Percentiles rank a stretch among this genome's conserved stretches.
phyloP scores from a whole-genome alignment of 371 early-diverging fungal genomes.

The Mucor plumbeus region DNA sequence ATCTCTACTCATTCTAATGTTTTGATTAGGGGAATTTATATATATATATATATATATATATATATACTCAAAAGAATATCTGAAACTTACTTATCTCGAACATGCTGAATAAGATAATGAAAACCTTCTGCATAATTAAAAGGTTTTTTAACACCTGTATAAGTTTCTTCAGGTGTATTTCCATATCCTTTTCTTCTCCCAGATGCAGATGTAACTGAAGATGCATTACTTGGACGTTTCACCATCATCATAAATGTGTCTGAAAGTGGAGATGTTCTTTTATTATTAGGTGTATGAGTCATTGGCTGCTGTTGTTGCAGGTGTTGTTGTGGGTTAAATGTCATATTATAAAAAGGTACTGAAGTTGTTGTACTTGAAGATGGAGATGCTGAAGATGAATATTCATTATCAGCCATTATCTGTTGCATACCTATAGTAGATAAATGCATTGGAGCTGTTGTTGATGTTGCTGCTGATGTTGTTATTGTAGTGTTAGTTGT shows the following conservation, averaged over 20 bases:
- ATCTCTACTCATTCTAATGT: conserved; percentile 69
- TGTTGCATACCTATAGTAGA: conserved; percentile 9
- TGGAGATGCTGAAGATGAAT: background rate
- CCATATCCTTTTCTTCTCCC: conserved; percentile 40
- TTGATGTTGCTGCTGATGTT: background rate
- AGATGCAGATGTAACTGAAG: background rate
- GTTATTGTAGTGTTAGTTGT: conserved; percentile 12
- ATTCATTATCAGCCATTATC: background rate
- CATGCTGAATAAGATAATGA: conserved; percentile 80
- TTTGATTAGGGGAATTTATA: background rate
- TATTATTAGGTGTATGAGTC: background rate
- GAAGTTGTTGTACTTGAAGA: background rate
- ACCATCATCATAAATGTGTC: background rate
- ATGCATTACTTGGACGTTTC: background rate
- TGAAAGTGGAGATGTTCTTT: background rate
- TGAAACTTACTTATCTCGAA: conserved; percentile 61
- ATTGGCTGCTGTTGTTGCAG: background rate
- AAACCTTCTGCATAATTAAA: conserved; percentile 90
- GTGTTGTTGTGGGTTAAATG: background rate
- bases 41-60: conserved; percentile 41
- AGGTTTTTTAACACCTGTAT: conserved; percentile 73
- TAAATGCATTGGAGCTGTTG: conserved; percentile 15
- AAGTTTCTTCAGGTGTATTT: conserved; percentile 70
- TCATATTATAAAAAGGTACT: background rate
- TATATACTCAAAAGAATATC: background rate